A percentile compares a stretch with the other conserved stretches of the same genome.
These are phyloP conservation scores for Neurospora sp. DNA, from an alignment of 495 filamentous ascomycete species.

Conservation along the genomic window DNA sequence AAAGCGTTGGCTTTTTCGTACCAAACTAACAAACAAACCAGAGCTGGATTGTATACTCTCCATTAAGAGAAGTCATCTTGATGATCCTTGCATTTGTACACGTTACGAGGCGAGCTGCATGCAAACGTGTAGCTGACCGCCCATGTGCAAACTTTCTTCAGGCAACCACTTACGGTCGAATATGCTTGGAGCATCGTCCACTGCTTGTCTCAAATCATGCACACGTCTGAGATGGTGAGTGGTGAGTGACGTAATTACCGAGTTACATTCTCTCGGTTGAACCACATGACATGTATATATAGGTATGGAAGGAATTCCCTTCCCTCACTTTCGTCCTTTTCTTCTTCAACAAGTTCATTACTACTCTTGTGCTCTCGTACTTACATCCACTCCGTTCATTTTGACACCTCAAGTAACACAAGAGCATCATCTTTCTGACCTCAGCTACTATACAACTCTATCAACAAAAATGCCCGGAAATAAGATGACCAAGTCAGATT, in stretches of 20 bases:
- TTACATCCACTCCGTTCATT: background rate
- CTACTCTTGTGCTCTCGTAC: background rate
- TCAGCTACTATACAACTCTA: background rate
- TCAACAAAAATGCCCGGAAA: background rate
- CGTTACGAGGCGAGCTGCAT: too few species aligned
- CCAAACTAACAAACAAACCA: too few species aligned
- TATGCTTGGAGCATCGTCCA: background rate
- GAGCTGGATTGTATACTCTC: too few species aligned
- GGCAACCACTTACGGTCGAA: background rate
- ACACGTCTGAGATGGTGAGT: background rate
- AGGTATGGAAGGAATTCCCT: background rate
- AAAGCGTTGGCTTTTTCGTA: too few species aligned
- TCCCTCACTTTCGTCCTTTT: background rate
- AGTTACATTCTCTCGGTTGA: background rate
- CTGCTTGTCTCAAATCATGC: background rate
- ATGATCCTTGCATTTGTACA: too few species aligned
- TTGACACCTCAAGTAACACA: background rate
- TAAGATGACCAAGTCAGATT: background rate
- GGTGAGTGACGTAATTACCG: too few species aligned
- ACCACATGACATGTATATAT: background rate
- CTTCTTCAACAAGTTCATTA: background rate
- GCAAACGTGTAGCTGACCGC: background rate
- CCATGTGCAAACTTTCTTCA: background rate
- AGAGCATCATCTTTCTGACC: background rate
- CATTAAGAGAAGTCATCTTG: too few species aligned